Percentiles rank a stretch among this genome's conserved stretches.
These are phyloP conservation scores for Corchorus capsularis DNA, from an alignment of 345 rosid genomes.

Conservation along the genomic window DNA sequence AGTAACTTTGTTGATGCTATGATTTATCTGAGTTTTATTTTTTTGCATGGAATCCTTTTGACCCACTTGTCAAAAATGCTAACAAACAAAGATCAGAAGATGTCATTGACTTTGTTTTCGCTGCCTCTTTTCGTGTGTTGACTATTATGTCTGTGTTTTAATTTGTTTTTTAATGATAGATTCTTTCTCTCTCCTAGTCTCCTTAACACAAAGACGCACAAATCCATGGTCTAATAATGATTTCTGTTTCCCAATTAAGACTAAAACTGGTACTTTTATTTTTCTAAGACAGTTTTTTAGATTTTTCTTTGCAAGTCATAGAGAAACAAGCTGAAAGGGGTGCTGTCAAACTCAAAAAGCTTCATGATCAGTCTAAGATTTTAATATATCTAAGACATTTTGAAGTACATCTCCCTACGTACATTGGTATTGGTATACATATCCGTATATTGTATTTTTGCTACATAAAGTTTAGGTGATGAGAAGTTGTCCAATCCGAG, in stretches of 20 bases:
- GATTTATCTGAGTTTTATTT: not conserved
- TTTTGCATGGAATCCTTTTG: conserved; percentile 31
- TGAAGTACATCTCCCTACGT: too few species aligned
- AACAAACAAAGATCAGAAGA: conserved; percentile 26
- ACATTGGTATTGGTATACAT: too few species aligned
- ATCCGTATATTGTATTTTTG: too few species aligned
- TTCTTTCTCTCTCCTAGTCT: conserved; percentile 9
- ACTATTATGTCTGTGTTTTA: conserved; percentile 10
- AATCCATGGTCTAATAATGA: conserved; percentile 5
- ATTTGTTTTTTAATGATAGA: not conserved
- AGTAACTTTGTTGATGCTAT: too few species aligned
- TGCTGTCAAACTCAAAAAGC: not conserved
- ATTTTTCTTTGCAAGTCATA: not conserved
- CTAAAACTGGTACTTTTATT: not conserved
- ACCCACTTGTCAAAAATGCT: conserved; percentile 25
- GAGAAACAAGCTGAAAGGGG: conserved; percentile 8
- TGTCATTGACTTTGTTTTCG: conserved; percentile 23
- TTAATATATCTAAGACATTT: too few species aligned
- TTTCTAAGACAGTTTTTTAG: not conserved
- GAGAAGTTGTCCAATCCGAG: too few species aligned
- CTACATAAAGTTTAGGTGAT: too few species aligned
- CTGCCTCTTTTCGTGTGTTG: conserved; percentile 17
- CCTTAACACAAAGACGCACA: not conserved
- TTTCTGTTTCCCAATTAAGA: not conserved
- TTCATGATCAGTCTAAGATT: too few species aligned